Evolutionary conservation across 306 rosid genomes (phyloP), one percentile per base, ranked within the genome.

Genomic region (Prunus campanulata): DNA sequence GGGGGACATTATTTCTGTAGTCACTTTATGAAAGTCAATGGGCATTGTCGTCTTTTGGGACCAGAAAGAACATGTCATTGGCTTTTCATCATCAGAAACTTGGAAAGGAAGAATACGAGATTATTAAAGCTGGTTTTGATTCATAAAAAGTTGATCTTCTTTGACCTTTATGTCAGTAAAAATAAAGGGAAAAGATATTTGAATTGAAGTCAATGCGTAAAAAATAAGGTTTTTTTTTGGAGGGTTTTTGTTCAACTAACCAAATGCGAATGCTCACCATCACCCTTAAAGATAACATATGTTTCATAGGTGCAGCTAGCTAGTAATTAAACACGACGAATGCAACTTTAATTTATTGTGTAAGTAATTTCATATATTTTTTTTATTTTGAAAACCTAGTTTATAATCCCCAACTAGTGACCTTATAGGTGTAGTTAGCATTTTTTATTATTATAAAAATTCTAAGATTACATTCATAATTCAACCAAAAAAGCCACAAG

Each of bases 21-120:
- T 60, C 76, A 66, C 11, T n/a, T 0, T 25, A 2, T 27, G 44
- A 66, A 47, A 68, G 87, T 83, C 89, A 81, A 86, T 19, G 77
- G 76, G 78, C 56, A 61, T 72, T 44, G 11, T 49, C 13, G 60
- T 77, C 74, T 66, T 81, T 75, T 70, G 9, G 1, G 3, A 14
- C 7, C 46, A 9, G 8, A 18, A 27, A 19, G 84, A 86, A 80
- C 46, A 1, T 22, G 74, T 74, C 90, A 65, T 71, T 71, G 62
- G 11, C 50, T 30, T 63, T 24, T 8, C 3, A 8, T 50, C 61
- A 11, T 8, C 10, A 4, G 11, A 57, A 47, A 47, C 60, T 50
- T 75, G 52, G 16, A 3, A 20, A n/a, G 64, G 52, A 50, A 32
- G 52, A 44, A 44, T 24, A 25, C 24, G 67, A 24, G 30, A 19